phyloP scores from a whole-genome alignment of 345 rosid species.

The Linum trigynum region DNA sequence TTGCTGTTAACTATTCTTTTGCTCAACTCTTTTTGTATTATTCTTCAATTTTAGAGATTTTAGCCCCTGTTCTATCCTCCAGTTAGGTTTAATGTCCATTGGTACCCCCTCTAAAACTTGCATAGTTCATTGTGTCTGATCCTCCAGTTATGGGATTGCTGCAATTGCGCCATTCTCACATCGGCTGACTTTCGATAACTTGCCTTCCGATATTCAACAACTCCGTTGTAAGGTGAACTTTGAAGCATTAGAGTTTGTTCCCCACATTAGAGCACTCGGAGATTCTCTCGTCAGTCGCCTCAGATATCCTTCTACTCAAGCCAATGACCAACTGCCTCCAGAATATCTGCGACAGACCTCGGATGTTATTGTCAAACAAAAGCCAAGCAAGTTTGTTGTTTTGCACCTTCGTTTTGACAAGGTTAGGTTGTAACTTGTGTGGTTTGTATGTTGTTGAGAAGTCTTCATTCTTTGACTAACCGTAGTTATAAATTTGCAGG shows the following conservation, averaged over 20 bases:
- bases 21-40: neutral
- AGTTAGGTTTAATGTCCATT: too few relatives aligned
- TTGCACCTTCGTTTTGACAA: constrained; percentile 96
- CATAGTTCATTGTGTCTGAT: neutral
- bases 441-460: neutral
- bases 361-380: constrained; percentile 25
- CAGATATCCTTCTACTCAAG: constrained; percentile 31
- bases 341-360: constrained; percentile 17
- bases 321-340: constrained; percentile 17
- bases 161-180: constrained; percentile 97
- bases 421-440: constrained; percentile 25
- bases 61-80: too few relatives aligned
- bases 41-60: too few relatives aligned
- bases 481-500: constrained; percentile 32
- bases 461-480: constrained; percentile 1
- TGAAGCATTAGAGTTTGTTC: constrained; percentile 65
- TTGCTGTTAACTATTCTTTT: neutral
- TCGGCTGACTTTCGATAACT: constrained; percentile 71
- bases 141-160: constrained; percentile 69
- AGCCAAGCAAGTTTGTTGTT: constrained; percentile 66
- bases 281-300: constrained; percentile 60
- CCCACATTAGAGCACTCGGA: constrained; percentile 50
- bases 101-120: neutral
- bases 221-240: constrained; percentile 92
- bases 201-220: constrained; percentile 60